Conservation (phyloP, 2,329 filamentous ascomycete species). For the Graphilbum ipis-grandicollis region DNA sequence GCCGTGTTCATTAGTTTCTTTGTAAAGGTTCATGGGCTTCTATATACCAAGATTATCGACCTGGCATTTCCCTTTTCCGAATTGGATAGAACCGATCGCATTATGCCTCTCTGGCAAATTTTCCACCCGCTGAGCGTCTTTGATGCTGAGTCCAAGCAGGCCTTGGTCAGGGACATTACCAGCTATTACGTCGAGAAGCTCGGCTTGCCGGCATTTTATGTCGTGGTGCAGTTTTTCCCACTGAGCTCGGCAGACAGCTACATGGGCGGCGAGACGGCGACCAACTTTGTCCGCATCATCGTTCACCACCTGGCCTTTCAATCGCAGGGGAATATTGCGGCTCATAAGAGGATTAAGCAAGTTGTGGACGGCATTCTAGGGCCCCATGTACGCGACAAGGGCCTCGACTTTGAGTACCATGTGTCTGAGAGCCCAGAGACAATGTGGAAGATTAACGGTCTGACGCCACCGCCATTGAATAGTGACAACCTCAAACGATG, state of each 20-base stretch:
- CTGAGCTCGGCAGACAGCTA: conserved; percentile 6
- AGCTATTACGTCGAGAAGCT: conserved; percentile 8
- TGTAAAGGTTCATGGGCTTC: too few relatives aligned
- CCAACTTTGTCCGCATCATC: conserved; percentile 6
- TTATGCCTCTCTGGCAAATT: conserved; percentile 25
- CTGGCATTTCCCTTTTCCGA: too few relatives aligned
- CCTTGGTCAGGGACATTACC: conserved; percentile 19
- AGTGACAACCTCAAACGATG: neutral
- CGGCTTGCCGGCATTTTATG: conserved; percentile 25
- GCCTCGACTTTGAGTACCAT: conserved; percentile 25
- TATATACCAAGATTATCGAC: too few relatives aligned
- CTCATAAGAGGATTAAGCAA: conserved; percentile 1
- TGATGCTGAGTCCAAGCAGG: conserved; percentile 12
- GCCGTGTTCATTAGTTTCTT: too few relatives aligned
- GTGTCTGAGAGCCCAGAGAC: conserved; percentile 22
- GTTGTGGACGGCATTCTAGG: conserved; percentile 17
- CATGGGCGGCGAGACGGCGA: neutral
- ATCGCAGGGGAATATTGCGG: neutral
- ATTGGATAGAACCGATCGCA: too few relatives aligned
- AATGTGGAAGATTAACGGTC: conserved; percentile 24
- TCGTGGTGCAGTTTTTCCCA: conserved; percentile 21
- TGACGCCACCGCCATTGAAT: conserved; percentile 2
- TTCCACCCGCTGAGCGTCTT: conserved; percentile 21
- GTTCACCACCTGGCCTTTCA: conserved; percentile 6
- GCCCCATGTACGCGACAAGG: conserved; percentile 21